These are phyloP conservation scores for Malassezia caprae DNA, from an alignment of 1,284 basidiomycete genomes.

Conservation along the genomic window DNA sequence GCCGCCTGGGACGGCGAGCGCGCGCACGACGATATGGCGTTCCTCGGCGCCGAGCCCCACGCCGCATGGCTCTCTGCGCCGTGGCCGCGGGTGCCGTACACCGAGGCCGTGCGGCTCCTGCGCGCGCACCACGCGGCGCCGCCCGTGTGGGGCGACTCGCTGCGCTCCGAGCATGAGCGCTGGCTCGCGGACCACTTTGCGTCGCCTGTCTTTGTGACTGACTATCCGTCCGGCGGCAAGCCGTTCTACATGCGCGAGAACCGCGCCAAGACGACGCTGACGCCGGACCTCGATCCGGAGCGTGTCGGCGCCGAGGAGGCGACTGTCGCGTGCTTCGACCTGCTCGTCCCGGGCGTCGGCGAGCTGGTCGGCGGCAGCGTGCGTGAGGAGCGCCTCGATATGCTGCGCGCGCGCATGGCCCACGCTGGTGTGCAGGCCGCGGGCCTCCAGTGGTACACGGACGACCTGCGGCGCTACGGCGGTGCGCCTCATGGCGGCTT, in stretches of 20 bases:
- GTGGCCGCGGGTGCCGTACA: conserved; percentile 72
- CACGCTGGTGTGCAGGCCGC: conserved; percentile 4
- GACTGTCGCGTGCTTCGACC: conserved; percentile 89
- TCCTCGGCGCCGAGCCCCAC: neutral
- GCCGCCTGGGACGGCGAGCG: conserved; percentile 14
- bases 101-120: conserved; percentile 62
- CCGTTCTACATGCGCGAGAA: conserved; percentile 78
- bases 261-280: neutral
- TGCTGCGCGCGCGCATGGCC: conserved; percentile 17
- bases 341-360: conserved; percentile 75
- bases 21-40: conserved; percentile 21
- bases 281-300: conserved; percentile 49
- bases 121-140: conserved; percentile 48
- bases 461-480: conserved; percentile 36
- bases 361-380: conserved; percentile 86
- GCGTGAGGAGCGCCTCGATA: conserved; percentile 66
- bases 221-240: conserved; percentile 73
- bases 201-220: conserved; percentile 78
- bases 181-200: conserved; percentile 64
- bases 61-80: conserved; percentile 22
- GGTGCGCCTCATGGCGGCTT: conserved; percentile 39
- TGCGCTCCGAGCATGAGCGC: conserved; percentile 84
- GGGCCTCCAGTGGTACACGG: conserved; percentile 29
- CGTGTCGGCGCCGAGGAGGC: conserved; percentile 29
- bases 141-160: conserved; percentile 61